Evolutionary conservation across 495 filamentous ascomycete genomes (phyloP), one percentile per base, ranked within the genome.

Genomic region (Gamarada debralockiae): DNA sequence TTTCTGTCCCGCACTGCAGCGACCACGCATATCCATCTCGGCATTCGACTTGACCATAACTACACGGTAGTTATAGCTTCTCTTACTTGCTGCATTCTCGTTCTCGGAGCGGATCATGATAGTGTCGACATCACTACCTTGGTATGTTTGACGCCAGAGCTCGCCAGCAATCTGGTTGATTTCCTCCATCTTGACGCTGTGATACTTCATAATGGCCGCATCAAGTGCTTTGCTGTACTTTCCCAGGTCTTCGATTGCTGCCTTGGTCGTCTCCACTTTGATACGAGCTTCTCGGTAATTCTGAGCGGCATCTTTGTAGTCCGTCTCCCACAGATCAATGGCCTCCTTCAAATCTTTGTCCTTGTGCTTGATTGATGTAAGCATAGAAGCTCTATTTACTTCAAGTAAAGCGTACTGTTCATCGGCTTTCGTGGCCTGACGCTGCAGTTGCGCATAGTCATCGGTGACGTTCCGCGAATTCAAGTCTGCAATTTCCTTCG

Each of bases 1-100:
- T 63, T 92, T 95, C 67, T 99, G 93, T 2, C 93, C 93, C 12
- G 93, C 93, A 65, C 87, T 92, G 76, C 93, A 99, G 27, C 93
- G 86, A 9, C 93, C 93, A 53, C 93, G 89, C 93, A 99, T 99
- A 71, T 99, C 93, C 92, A 99, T 97, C 68, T 99, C 93, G 3
- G 86, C 85, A 59, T 92, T 89, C 63, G 90, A 84, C 73, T 99
- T 99, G 58, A 96, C 84, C 95, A 99, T 99, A 72, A 87, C 90
- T 0, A 98, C 93, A 50, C 95, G 87, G 72, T 98, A 98, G 67
- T 98, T 97, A 77, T 97, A 98, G 27, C 77, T 87, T 48, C 87
- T 82, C 60, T 90, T 93, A 50, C 82, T 85, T 48, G 80, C 84
- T 39, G 77, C 76, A 65, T 93, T 91, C 58, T 84, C 85, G 70